A percentile compares a stretch with the other conserved stretches of the same genome.
Evolutionary conservation across 345 rosid genomes (phyloP).

Genomic region (Gossypium herbaceum): DNA sequence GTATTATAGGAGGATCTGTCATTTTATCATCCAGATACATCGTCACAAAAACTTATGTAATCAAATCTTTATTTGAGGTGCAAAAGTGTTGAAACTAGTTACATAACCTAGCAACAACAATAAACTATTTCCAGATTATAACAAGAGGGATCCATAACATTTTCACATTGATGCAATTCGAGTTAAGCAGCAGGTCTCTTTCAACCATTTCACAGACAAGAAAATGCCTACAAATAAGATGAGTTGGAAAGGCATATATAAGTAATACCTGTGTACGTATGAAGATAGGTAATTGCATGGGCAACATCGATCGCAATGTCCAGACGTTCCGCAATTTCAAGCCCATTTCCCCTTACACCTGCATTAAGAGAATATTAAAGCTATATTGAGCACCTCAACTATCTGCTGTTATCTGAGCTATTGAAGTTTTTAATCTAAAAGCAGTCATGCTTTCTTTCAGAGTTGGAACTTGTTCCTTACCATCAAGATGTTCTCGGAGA

Average conservation of each 20-base stretch:
- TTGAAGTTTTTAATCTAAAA: background rate
- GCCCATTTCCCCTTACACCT: constrained; percentile 59
- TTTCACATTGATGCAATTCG: background rate
- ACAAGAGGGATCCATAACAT: background rate
- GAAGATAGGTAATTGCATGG: constrained; percentile 88
- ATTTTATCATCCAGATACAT: constrained; percentile 7
- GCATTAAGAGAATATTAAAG: constrained; percentile 20
- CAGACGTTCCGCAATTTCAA: constrained; percentile 73
- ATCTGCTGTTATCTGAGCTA: background rate
- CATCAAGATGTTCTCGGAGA: constrained; percentile 81
- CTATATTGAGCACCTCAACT: background rate
- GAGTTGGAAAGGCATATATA: background rate
- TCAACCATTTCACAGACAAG: background rate
- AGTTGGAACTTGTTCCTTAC: constrained; percentile 34
- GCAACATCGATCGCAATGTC: constrained; percentile 93
- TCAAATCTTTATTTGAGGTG: background rate
- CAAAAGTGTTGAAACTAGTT: background rate
- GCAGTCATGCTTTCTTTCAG: background rate
- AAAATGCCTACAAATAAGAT: background rate
- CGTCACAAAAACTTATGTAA: constrained; percentile 4
- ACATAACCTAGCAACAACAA: background rate
- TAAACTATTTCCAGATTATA: background rate
- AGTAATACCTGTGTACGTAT: constrained; percentile 65
- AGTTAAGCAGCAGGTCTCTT: background rate
- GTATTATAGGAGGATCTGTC: constrained; percentile 84